Evolutionary conservation across 2,329 filamentous ascomycete species (phyloP).

Genomic region (Fusarium pseudonygamai): DNA sequence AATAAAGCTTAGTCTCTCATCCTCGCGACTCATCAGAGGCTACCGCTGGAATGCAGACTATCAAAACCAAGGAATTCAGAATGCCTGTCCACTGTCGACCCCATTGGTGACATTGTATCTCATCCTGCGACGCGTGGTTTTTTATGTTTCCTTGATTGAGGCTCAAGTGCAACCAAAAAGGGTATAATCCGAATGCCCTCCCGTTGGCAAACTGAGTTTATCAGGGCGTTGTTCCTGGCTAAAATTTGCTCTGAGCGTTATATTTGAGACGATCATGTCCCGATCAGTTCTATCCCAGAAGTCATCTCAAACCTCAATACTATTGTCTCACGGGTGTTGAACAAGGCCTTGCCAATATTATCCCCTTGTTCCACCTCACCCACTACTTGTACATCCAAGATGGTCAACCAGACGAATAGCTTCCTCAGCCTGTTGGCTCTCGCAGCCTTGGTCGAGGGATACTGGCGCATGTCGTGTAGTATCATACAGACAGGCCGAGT

Average conservation of each 20-base stretch:
- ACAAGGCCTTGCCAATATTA: conserved; percentile 6
- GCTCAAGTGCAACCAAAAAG: conserved; percentile 1
- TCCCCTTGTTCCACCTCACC: conserved; percentile 11
- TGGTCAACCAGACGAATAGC: conserved; percentile 14
- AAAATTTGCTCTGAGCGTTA: not conserved
- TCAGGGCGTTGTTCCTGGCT: not conserved
- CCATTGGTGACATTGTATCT: conserved; percentile 5
- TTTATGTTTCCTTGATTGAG: conserved; percentile 7
- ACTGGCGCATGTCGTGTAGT: conserved; percentile 39
- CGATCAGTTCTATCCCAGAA: not conserved
- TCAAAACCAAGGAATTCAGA: conserved; percentile 16
- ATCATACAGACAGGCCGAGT: conserved; percentile 36
- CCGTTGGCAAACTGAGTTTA: not conserved
- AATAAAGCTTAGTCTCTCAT: conserved; percentile 17
- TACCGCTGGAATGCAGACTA: conserved; percentile 18
- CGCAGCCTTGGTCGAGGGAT: conserved; percentile 22
- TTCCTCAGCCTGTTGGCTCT: conserved; percentile 23
- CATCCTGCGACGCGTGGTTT: conserved; percentile 1
- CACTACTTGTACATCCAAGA: not conserved
- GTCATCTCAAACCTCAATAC: not conserved
- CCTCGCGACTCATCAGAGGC: not conserved
- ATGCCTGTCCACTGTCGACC: not conserved
- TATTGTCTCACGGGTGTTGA: conserved; percentile 2
- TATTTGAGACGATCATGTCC: conserved; percentile 30
- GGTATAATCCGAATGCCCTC: conserved; percentile 2